Evolutionary conservation across 139 green algal species (phyloP), one percentile per base, ranked within the genome.

Genomic region (Pleodorina starrii): DNA sequence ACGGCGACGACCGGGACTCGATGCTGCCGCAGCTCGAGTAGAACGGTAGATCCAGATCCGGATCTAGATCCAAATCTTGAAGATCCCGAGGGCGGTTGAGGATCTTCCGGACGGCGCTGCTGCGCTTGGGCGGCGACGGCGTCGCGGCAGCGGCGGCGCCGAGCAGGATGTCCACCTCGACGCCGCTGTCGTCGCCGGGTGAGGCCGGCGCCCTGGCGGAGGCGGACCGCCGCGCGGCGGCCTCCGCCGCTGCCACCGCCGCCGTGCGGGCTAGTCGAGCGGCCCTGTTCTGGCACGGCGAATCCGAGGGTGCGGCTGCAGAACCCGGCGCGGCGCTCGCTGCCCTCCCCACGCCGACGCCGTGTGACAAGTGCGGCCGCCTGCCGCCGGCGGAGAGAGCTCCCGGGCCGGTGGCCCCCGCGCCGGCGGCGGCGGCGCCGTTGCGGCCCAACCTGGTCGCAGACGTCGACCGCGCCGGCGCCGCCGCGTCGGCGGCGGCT

Each of bases 1-100:
- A 76, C 16, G 68, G 68, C 32, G 68, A 73, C 21, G 63, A 19
- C 32, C 63, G 27, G 32, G 63, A 76, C 4, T 46, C 68, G 10
- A 32, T 29, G 68, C 68, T 76, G 68, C 68, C 46, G 68, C 63
- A 73, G 29, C 68, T 76, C 19, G 68, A 48, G 68, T 76, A 43
- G 68, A 48, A 76, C 36, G n/a, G n/a, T n/a, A 76, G 68, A 10
- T 46, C 6, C 68, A 76, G 68, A 1, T 48, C 35, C 1, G 35
- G n/a, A n/a, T n/a, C n/a, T n/a, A n/a, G n/a, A n/a, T n/a, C n/a
- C n/a, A n/a, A n/a, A n/a, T n/a, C n/a, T n/a, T n/a, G n/a, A n/a
- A 46, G 38, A 66, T 66, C 9, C 54, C n/a, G n/a, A n/a, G 57
- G 68, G 14, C 32, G 11, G 35, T 48, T 44, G 17, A 76, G 35